A percentile compares a stretch with the other conserved stretches of the same genome.
Conservation (phyloP, 495 filamentous ascomycete genomes). For the Xylaria scruposa region DNA sequence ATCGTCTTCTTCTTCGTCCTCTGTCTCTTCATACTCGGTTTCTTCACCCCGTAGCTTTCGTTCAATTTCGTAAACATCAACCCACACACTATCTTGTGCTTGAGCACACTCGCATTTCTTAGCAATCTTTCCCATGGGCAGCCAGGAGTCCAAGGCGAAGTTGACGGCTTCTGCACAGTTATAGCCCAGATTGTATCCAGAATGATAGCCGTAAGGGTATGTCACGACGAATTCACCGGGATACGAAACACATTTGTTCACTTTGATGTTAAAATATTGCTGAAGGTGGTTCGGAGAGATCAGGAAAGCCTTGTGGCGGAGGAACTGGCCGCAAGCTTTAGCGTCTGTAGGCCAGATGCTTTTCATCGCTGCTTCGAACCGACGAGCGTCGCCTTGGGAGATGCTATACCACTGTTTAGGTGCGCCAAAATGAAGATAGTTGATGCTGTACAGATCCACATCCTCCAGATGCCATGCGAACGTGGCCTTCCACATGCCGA, state of each 20-base stretch:
- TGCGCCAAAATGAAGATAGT: constrained; percentile 98
- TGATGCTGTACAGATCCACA: constrained; percentile 98
- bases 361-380: constrained; percentile 95
- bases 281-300: constrained; percentile 89
- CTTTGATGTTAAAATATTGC: constrained; percentile 87
- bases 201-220: constrained; percentile 98
- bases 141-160: constrained; percentile 93
- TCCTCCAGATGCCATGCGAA: constrained; percentile 99
- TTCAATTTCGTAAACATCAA: constrained; percentile 93
- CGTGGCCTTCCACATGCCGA: constrained; percentile 99
- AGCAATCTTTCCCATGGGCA: constrained; percentile 94
- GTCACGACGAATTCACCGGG: constrained; percentile 99
- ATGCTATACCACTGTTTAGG: constrained; percentile 99
- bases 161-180: constrained; percentile 99
- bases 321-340: constrained; percentile 96
- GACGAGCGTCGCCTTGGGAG: constrained; percentile 90
- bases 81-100: constrained; percentile 93
- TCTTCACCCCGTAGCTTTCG: constrained; percentile 90
- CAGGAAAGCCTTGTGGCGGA: constrained; percentile 97
- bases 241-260: constrained; percentile 94
- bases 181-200: constrained; percentile 96
- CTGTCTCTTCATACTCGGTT: constrained; percentile 87
- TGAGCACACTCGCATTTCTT: constrained; percentile 94
- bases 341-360: constrained; percentile 93
- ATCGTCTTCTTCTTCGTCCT: constrained; percentile 76